Evolutionary conservation across 148 eudicot species (phyloP).

Genomic region (Heliosperma pusillum): DNA sequence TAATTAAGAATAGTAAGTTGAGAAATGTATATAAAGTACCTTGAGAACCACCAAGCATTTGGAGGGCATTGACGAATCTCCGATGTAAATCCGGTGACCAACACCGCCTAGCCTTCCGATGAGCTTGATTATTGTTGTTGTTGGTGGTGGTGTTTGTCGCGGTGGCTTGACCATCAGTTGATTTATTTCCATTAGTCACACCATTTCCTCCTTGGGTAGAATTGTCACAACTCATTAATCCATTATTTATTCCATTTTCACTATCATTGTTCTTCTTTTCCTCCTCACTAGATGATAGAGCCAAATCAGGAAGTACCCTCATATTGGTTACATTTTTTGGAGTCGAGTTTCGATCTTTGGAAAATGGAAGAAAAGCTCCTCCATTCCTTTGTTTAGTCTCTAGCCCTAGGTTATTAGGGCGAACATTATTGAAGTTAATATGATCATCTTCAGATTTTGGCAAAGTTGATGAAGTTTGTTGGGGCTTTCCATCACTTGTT

Average conservation of each 20-base stretch:
- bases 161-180: conserved; percentile 31
- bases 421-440: conserved; percentile 26
- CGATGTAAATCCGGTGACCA: conserved; percentile 99
- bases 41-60: conserved; percentile 97
- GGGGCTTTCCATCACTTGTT: conserved; percentile 39
- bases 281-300: conserved; percentile 57
- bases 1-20: not conserved
- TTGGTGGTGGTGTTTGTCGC: conserved; percentile 20
- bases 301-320: conserved; percentile 50
- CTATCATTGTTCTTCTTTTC: conserved; percentile 37
- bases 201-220: conserved; percentile 34
- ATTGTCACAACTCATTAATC: conserved; percentile 38
- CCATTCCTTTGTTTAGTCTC: conserved; percentile 54
- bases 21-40: conserved; percentile 33
- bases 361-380: conserved; percentile 81
- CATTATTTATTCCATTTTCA: conserved; percentile 30
- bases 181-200: conserved; percentile 19
- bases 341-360: conserved; percentile 41
- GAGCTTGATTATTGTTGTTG: conserved; percentile 35
- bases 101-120: conserved; percentile 85
- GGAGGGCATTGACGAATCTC: conserved; percentile 92
- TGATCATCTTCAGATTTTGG: conserved; percentile 42
- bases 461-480: conserved; percentile 25
- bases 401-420: conserved; percentile 44
- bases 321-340: conserved; percentile 13